phyloP scores from a whole-genome alignment of 768 basidiomycete species.

The Paxillus rubicundulus region DNA sequence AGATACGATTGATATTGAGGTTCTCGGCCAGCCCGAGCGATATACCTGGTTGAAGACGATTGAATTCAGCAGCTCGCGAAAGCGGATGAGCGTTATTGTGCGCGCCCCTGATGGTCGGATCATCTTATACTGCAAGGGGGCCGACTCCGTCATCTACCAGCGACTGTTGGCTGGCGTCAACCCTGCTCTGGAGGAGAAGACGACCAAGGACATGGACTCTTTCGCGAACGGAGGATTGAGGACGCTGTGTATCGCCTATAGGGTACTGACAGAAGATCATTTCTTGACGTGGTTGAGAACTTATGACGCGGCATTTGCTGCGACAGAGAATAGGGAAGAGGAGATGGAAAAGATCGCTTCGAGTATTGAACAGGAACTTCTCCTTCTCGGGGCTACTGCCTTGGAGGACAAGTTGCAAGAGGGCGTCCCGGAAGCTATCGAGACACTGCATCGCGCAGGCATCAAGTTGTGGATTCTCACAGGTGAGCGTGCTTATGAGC shows the following conservation, averaged over 20 bases:
- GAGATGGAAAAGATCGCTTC: conserved; percentile 89
- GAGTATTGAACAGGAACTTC: conserved; percentile 74
- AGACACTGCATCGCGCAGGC: conserved; percentile 84
- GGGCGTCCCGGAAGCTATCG: conserved; percentile 96
- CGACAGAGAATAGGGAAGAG: conserved; percentile 81
- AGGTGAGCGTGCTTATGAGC: conserved; percentile 41
- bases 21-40: conserved; percentile 83
- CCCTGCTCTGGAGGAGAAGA: conserved; percentile 66
- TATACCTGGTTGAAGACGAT: conserved; percentile 77
- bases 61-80: conserved; percentile 93
- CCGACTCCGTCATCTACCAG: conserved; percentile 91
- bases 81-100: conserved; percentile 92
- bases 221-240: conserved; percentile 93
- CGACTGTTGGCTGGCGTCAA: conserved; percentile 80
- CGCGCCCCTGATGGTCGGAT: conserved; percentile 81
- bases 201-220: conserved; percentile 82
- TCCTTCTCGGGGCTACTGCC: conserved; percentile 92
- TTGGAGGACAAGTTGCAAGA: conserved; percentile 97
- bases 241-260: conserved; percentile 86
- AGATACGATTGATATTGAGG: conserved; percentile 81
- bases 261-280: conserved; percentile 78
- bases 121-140: conserved; percentile 93
- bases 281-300: conserved; percentile 75
- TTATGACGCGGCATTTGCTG: conserved; percentile 80
- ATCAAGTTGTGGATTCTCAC: conserved; percentile 99